Evolutionary conservation across 257 asterid species (phyloP).

Genomic region (Solanum pinnatisectum): DNA sequence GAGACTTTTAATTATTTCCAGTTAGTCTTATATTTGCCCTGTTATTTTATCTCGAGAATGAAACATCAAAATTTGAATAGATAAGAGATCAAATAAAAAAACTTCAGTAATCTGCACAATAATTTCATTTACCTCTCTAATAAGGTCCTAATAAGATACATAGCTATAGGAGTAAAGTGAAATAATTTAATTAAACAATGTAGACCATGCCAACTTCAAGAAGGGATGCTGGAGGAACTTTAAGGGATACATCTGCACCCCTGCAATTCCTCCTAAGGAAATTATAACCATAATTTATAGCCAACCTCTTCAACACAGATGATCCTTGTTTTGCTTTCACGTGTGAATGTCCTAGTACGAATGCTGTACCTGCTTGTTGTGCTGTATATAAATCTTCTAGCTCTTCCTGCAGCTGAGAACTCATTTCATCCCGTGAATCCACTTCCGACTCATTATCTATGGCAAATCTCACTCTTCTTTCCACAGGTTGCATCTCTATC

Average conservation of each 20-base stretch:
- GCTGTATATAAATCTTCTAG: conserved; percentile 67
- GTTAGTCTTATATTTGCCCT: background rate
- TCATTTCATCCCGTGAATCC: conserved; percentile 25
- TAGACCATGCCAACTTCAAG: conserved; percentile 97
- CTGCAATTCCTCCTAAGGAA: conserved; percentile 74
- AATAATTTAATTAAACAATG: conserved; percentile 40
- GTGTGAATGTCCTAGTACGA: conserved; percentile 83
- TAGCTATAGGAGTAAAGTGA: background rate
- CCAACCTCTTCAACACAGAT: conserved; percentile 62
- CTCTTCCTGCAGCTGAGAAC: conserved; percentile 43
- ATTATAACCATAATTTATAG: conserved; percentile 72
- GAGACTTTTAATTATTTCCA: background rate
- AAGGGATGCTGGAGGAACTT: conserved; percentile 94
- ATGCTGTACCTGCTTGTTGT: conserved; percentile 74
- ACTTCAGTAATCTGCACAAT: background rate
- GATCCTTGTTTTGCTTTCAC: conserved; percentile 84
- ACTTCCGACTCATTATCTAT: conserved; percentile 25
- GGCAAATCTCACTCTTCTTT: conserved; percentile 52
- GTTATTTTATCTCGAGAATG: background rate
- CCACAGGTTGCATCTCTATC: conserved; percentile 35
- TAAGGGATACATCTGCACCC: conserved; percentile 83
- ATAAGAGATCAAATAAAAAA: background rate
- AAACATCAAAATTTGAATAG: background rate
- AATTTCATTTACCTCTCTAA: background rate
- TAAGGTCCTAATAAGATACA: background rate